phyloP scores from a whole-genome alignment of 345 rosid genomes.

The Theobroma cacao region DNA sequence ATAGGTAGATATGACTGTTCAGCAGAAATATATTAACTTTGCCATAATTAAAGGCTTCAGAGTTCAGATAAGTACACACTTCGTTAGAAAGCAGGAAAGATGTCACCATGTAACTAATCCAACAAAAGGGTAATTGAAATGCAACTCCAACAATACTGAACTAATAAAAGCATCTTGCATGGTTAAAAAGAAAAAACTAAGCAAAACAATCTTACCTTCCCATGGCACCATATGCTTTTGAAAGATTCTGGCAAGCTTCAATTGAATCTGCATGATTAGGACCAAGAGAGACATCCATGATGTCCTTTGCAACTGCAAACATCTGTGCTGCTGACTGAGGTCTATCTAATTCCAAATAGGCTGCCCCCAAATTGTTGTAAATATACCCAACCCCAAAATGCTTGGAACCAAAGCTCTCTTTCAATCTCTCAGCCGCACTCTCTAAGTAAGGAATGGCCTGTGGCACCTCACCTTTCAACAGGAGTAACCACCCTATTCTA shows the following conservation, averaged over 20 bases:
- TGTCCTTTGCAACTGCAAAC: constrained; percentile 93
- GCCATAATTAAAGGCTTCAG: neutral
- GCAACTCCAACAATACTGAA: constrained; percentile 12
- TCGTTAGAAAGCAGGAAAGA: neutral
- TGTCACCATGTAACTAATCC: neutral
- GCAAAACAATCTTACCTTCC: constrained; percentile 60
- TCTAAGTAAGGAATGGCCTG: constrained; percentile 90
- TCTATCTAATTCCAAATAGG: constrained; percentile 84
- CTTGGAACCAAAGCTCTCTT: constrained; percentile 86
- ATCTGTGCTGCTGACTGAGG: constrained; percentile 94
- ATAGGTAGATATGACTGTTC: neutral
- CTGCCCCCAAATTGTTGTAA: constrained; percentile 91
- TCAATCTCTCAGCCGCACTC: constrained; percentile 78
- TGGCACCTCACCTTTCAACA: constrained; percentile 76
- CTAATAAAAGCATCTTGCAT: neutral
- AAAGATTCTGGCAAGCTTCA: constrained; percentile 90
- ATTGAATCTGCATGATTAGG: constrained; percentile 86
- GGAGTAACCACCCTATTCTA: constrained; percentile 87
- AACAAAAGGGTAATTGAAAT: constrained; percentile 4
- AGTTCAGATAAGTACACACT: neutral
- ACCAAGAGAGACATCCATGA: constrained; percentile 94
- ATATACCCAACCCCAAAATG: constrained; percentile 94
- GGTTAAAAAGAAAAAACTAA: constrained; percentile 8
- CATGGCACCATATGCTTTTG: constrained; percentile 78
- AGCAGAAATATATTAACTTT: neutral